These are phyloP conservation scores for Lotmaria passim DNA, from an alignment of 208 protist species.

Conservation along the genomic window DNA sequence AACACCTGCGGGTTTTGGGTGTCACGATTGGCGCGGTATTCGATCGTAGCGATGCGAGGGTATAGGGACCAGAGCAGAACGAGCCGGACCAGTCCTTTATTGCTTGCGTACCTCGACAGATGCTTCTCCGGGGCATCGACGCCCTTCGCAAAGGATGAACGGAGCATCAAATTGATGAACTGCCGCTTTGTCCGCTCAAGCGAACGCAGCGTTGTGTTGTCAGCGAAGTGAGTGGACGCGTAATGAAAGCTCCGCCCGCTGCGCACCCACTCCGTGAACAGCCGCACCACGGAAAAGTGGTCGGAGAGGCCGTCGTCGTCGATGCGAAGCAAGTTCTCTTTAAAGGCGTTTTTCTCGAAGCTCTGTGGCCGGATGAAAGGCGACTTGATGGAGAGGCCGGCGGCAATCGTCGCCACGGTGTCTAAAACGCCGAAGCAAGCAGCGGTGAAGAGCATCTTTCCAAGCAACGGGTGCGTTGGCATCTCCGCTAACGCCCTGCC, in stretches of 20 bases:
- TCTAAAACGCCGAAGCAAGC: conserved; percentile 89
- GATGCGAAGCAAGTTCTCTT: conserved; percentile 47
- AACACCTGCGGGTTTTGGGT: conserved; percentile 55
- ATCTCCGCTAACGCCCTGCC: conserved; percentile 82
- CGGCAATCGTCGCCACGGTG: conserved; percentile 86
- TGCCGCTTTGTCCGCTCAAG: conserved; percentile 85
- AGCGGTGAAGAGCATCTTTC: conserved; percentile 92
- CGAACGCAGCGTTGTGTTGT: conserved; percentile 72
- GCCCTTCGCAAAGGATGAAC: conserved; percentile 63
- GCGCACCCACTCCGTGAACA: conserved; percentile 76
- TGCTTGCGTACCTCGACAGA: conserved; percentile 69
- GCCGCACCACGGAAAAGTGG: conserved; percentile 71
- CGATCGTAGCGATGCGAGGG: conserved; percentile 73
- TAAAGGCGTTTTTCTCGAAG: conserved; percentile 50
- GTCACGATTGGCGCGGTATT: conserved; percentile 68
- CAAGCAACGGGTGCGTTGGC: conserved; percentile 87
- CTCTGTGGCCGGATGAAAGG: conserved; percentile 74
- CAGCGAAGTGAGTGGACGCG: conserved; percentile 70
- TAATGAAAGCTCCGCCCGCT: conserved; percentile 64
- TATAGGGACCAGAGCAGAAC: conserved; percentile 84
- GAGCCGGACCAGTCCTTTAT: conserved; percentile 74
- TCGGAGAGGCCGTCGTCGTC: conserved; percentile 75
- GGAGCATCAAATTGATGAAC: conserved; percentile 71
- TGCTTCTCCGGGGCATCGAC: conserved; percentile 44
- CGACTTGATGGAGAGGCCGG: conserved; percentile 83